These are phyloP conservation scores for Fragaria ananassa DNA, from an alignment of 306 rosid species.

Conservation along the genomic window DNA sequence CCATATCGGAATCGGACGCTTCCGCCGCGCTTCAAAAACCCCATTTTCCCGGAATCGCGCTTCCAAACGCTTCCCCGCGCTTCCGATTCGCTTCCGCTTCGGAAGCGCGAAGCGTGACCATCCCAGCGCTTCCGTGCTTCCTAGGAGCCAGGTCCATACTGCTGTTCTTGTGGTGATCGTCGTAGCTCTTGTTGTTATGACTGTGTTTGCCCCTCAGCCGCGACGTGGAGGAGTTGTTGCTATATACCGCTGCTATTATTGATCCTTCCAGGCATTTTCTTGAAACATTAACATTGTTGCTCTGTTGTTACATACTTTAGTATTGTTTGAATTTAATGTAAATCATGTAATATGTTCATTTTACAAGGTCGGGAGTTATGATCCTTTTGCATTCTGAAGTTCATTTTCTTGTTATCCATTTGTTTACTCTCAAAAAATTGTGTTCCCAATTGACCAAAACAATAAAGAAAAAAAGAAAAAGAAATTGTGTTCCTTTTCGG, in stretches of 20 bases:
- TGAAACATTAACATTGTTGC: background rate
- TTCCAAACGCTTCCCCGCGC: too few relatives aligned
- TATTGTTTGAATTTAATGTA: background rate
- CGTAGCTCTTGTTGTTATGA: slow-evolving; percentile 20
- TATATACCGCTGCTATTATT: slow-evolving; percentile 15
- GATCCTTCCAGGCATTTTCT: background rate
- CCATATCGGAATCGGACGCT: too few relatives aligned
- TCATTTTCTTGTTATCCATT: background rate
- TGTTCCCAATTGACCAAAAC: too few relatives aligned
- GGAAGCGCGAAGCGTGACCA: too few relatives aligned
- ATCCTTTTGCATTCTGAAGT: background rate
- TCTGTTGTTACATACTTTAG: background rate
- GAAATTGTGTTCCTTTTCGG: too few relatives aligned
- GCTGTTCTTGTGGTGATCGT: slow-evolving; percentile 25
- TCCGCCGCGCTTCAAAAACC: too few relatives aligned
- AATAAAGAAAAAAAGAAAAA: too few relatives aligned
- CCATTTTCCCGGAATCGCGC: too few relatives aligned
- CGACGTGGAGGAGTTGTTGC: slow-evolving; percentile 3
- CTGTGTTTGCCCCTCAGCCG: slow-evolving; percentile 15
- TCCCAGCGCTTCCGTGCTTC: too few relatives aligned
- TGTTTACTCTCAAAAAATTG: too few relatives aligned
- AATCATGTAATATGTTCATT: background rate
- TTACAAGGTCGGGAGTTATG: background rate
- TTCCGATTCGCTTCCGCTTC: too few relatives aligned
- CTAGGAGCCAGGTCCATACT: too few relatives aligned